phyloP scores from a whole-genome alignment of 495 filamentous ascomycete species.

The Podospora pseudocomata region DNA sequence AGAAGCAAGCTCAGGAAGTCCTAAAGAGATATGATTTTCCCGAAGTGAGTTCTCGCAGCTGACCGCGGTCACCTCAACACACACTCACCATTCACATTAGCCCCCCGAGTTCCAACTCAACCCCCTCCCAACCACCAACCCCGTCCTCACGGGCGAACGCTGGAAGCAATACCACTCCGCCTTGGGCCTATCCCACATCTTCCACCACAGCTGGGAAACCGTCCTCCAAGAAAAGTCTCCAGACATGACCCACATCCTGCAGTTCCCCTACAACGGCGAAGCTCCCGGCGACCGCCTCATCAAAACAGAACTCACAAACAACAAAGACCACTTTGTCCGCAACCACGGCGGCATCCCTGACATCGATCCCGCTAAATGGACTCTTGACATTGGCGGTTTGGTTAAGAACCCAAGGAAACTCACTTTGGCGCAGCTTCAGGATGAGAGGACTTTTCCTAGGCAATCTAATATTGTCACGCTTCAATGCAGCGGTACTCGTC shows the following conservation, averaged over 20 bases:
- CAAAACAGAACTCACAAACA: slow-evolving; percentile 53
- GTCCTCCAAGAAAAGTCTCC: slow-evolving; percentile 59
- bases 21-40: slow-evolving; percentile 56
- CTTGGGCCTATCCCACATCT: slow-evolving; percentile 46
- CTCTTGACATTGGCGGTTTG: slow-evolving; percentile 53
- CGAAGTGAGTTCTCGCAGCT: slow-evolving; percentile 6
- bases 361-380: slow-evolving; percentile 53
- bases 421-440: slow-evolving; percentile 54
- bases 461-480: slow-evolving; percentile 55
- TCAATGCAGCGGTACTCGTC: slow-evolving; percentile 65
- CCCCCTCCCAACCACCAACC: slow-evolving; percentile 60
- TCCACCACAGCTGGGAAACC: slow-evolving; percentile 54
- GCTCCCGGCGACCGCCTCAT: slow-evolving; percentile 41
- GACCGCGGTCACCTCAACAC: not conserved
- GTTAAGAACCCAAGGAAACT: slow-evolving; percentile 53
- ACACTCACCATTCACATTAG: slow-evolving; percentile 3
- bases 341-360: slow-evolving; percentile 64
- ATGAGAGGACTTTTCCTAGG: slow-evolving; percentile 54
- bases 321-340: slow-evolving; percentile 59
- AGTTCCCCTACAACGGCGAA: slow-evolving; percentile 72
- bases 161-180: slow-evolving; percentile 66
- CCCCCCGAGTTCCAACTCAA: slow-evolving; percentile 59
- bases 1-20: slow-evolving; percentile 53
- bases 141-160: slow-evolving; percentile 55
- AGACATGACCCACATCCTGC: slow-evolving; percentile 65